Percentiles rank a stretch among this genome's conserved stretches.
Evolutionary conservation across 1,284 basidiomycete genomes (phyloP).

Genomic region (Sanghuangporus baumii): DNA sequence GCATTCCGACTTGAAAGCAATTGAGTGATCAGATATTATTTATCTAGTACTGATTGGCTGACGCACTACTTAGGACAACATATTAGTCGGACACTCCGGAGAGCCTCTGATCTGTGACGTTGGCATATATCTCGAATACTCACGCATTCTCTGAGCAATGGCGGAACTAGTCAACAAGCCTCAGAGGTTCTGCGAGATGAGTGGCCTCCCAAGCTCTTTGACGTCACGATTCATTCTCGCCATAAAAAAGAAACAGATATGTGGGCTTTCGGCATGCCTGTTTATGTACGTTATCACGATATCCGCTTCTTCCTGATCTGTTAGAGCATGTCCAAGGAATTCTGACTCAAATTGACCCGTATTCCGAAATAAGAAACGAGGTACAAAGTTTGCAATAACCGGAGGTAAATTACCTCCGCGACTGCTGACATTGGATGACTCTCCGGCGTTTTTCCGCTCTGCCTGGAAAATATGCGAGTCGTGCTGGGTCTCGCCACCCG

Average conservation of each 20-base stretch:
- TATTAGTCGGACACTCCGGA: background rate
- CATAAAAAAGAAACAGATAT: conserved; percentile 3
- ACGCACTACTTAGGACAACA: conserved; percentile 1
- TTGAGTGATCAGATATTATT: background rate
- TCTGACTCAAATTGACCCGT: background rate
- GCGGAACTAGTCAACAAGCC: background rate
- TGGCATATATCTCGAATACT: conserved; percentile 9
- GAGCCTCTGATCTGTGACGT: conserved; percentile 12
- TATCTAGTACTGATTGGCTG: background rate
- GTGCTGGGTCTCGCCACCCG: background rate
- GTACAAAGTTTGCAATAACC: background rate
- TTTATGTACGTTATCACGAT: background rate
- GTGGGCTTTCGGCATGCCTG: conserved; percentile 14
- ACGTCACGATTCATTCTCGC: background rate
- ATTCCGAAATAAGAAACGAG: background rate
- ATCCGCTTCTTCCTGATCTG: background rate
- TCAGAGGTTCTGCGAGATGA: conserved; percentile 5
- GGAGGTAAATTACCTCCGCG: background rate
- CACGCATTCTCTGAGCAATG: background rate
- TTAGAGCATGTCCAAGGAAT: background rate
- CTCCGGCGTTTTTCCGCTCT: background rate
- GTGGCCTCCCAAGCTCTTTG: conserved; percentile 9
- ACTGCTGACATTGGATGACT: background rate
- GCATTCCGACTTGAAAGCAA: conserved; percentile 13
- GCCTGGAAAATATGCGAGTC: conserved; percentile 3